These are phyloP conservation scores for Cerioporus squamosus DNA, from an alignment of 1,284 basidiomycete species.

Conservation along the genomic window DNA sequence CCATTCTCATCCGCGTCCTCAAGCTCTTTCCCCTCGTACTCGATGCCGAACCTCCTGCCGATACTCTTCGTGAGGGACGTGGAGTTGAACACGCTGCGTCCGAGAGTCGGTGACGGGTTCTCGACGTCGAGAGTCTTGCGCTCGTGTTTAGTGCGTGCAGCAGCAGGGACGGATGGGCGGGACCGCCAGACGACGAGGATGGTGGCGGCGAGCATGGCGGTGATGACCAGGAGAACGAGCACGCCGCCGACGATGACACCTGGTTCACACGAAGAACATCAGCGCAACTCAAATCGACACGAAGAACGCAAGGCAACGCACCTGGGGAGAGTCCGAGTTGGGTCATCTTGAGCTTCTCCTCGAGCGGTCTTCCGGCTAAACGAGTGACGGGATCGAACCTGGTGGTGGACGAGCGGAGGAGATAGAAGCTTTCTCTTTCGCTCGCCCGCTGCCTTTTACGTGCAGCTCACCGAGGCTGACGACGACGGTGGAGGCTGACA, in stretches of 20 bases:
- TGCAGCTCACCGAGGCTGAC: constrained; percentile 15
- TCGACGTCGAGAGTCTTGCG: neutral
- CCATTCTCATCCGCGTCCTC: neutral
- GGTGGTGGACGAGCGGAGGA: constrained; percentile 2
- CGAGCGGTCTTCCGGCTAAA: neutral
- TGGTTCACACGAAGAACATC: neutral
- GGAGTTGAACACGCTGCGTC: no score
- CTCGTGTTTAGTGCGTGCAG: constrained; percentile 1
- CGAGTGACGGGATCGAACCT: neutral
- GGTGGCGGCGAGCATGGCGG: constrained; percentile 26
- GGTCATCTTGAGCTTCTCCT: constrained; percentile 11
- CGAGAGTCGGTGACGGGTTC: no score
- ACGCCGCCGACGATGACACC: constrained; percentile 28
- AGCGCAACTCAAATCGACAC: neutral
- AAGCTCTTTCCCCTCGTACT: no score
- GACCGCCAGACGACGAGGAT: constrained; percentile 27
- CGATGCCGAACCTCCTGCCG: no score
- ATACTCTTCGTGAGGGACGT: no score
- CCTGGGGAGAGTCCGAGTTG: constrained; percentile 21
- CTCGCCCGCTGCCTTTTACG: constrained; percentile 1
- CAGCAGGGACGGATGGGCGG: constrained; percentile 15
- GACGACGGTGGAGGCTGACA: neutral
- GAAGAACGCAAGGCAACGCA: neutral
- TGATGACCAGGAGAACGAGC: constrained; percentile 25
- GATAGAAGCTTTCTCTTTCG: neutral